phyloP scores from a whole-genome alignment of 345 rosid genomes.

The Gossypium arboreum region DNA sequence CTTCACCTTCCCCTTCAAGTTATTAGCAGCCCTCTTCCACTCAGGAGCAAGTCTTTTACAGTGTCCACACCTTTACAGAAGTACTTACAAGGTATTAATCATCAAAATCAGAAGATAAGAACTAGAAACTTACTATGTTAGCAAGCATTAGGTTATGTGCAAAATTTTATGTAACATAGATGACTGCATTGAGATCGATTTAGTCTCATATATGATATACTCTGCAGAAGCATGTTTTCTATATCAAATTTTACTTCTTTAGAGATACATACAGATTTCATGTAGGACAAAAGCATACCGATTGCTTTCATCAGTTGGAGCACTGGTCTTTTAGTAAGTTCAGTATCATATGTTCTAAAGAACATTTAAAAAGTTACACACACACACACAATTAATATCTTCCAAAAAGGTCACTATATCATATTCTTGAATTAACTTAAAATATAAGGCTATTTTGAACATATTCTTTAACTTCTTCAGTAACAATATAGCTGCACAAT shows the following conservation, averaged over 20 bases:
- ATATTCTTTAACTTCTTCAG: neutral
- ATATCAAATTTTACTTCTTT: neutral
- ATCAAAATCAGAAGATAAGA: neutral
- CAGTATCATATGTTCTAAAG: neutral
- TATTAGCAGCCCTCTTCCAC: slow-evolving; percentile 91
- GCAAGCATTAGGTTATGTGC: neutral
- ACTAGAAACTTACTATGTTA: neutral
- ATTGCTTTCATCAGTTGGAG: neutral
- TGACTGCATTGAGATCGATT: neutral
- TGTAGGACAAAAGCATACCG: neutral
- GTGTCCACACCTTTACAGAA: slow-evolving; percentile 80
- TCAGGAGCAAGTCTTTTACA: slow-evolving; percentile 95
- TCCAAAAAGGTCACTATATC: neutral
- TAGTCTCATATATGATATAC: neutral
- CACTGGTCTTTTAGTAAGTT: neutral
- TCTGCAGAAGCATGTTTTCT: neutral
- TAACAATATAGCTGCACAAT: neutral
- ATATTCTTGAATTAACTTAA: neutral
- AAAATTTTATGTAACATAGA: neutral
- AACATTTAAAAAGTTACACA: neutral
- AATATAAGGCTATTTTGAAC: neutral
- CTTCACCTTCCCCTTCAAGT: slow-evolving; percentile 91
- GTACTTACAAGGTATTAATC: slow-evolving; percentile 11
- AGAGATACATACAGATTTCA: neutral
- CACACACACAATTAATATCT: neutral